phyloP scores from a whole-genome alignment of 331 rosid species.

The Cydonia oblonga region DNA sequence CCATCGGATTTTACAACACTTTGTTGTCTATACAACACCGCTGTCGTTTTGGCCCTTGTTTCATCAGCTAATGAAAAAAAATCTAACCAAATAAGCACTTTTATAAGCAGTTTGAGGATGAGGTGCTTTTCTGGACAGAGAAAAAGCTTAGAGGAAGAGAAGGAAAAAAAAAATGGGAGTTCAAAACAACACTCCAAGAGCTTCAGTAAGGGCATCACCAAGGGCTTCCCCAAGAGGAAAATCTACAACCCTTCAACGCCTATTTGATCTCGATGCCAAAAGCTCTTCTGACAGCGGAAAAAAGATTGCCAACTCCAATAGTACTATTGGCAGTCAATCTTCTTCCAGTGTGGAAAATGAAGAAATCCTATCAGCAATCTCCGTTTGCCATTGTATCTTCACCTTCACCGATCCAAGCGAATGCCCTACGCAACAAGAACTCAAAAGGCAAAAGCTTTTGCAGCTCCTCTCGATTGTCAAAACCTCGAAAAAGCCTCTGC shows the following conservation, averaged over 20 bases:
- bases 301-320: not conserved
- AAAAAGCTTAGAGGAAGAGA: not conserved
- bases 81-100: not conserved
- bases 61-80: slow-evolving; percentile 4
- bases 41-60: slow-evolving; percentile 25
- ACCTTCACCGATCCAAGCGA: slow-evolving; percentile 35
- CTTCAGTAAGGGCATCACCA: too few species aligned
- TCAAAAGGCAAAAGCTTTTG: slow-evolving; percentile 44
- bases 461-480: slow-evolving; percentile 39
- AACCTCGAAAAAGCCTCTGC: slow-evolving; percentile 34
- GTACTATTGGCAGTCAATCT: not conserved
- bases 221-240: slow-evolving; percentile 10
- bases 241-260: slow-evolving; percentile 31
- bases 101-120: not conserved
- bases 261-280: slow-evolving; percentile 35
- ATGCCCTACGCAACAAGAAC: slow-evolving; percentile 45
- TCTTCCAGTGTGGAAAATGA: slow-evolving; percentile 40
- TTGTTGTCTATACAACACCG: slow-evolving; percentile 26
- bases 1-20: slow-evolving; percentile 35
- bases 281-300: not conserved
- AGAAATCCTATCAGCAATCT: slow-evolving; percentile 35
- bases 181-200: slow-evolving; percentile 14
- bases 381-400: slow-evolving; percentile 41
- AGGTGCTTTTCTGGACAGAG: not conserved
- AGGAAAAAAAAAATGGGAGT: slow-evolving; percentile 20